Percentiles rank a stretch among this genome's conserved stretches.
Evolutionary conservation across 169 alveolate species (phyloP).

Genomic region (Prorocentrum cordatum): DNA sequence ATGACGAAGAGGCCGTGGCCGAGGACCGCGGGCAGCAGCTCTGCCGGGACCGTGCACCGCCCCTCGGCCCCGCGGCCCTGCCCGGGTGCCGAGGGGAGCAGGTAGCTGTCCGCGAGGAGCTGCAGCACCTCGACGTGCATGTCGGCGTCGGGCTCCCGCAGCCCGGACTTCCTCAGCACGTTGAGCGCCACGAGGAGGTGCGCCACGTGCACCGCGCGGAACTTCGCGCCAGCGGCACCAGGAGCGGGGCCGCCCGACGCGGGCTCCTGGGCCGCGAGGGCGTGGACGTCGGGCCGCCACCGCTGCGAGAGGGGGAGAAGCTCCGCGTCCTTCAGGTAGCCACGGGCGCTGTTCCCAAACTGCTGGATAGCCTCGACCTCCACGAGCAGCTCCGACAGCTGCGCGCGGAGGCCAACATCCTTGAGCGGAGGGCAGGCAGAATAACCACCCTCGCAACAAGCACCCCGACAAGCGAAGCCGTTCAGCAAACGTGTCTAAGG

Average conservation of each 20-base stretch:
- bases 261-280: background rate
- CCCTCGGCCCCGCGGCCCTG: background rate
- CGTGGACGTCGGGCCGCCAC: background rate
- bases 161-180: background rate
- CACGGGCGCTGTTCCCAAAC: background rate
- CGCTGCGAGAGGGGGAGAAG: background rate
- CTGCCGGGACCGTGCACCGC: background rate
- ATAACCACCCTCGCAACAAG: too few relatives aligned
- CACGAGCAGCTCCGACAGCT: slow-evolving; percentile 8
- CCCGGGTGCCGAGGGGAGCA: background rate
- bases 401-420: background rate
- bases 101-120: background rate
- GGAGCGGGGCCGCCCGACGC: background rate
- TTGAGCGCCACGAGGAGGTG: background rate
- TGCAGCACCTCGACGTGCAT: slow-evolving; percentile 8
- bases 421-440: too few relatives aligned
- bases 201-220: background rate
- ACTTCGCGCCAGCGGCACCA: background rate
- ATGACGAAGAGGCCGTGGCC: slow-evolving; percentile 9
- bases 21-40: background rate
- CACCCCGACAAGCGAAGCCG: too few relatives aligned
- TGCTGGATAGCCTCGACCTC: slow-evolving; percentile 11
- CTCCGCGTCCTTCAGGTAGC: background rate
- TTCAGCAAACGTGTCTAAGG: too few relatives aligned
- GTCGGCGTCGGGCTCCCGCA: slow-evolving; percentile 13